Base-by-base conservation (phyloP, 192 early-diverging fungal genomes). In the Kickxella alabastrina region DNA sequence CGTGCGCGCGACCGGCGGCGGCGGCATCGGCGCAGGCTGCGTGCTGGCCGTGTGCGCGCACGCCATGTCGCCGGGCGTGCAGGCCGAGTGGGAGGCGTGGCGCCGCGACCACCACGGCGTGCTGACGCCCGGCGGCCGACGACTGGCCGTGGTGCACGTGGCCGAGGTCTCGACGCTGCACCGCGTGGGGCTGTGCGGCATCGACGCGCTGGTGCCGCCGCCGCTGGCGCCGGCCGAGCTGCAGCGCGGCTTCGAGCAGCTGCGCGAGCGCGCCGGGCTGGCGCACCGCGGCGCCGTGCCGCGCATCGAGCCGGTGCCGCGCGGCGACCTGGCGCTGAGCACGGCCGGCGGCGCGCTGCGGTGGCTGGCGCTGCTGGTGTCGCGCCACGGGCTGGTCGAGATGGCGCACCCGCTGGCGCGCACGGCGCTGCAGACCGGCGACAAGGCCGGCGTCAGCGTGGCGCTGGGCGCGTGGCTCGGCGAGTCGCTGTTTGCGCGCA, bases 111-210 rank as follows among this genome's bases (percentile, higher is more conserved):
- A 3, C 35, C 35, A 43, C 43, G 15, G 57, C 52, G 53, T 44
- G 13, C 35, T 18, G 34, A 34, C 37, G 32, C 48, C 22, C 28
- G 37, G 8, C 5, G 49, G 26, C 6, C 29, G 13, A 47, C 50
- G 25, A 48, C 59, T 74, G 50, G 70, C 70, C 6, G 44, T 74
- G 18, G 59, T 74, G 45, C 70, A 74, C 18, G 70, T 74, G 26
- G 70, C 70, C 49, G 70, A 74, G 18, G 70, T 74, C 28, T 66
- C 70, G 24, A 74, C 64, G 37, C 63, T 74, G 59, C 70, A 74
- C 43, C 59, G 62, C 36, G 70, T 59, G 13, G 70, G 63, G 6
- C 60, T 59, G 29, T 29, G 40, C 43, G 70, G 70, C 29, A 31
- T 74, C 31, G 51, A 54, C 23, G 31, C 22, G 29, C 63, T 74